These are phyloP conservation scores for Escovopsis sp. DNA, from an alignment of 2,329 filamentous ascomycete genomes.

Conservation along the genomic window DNA sequence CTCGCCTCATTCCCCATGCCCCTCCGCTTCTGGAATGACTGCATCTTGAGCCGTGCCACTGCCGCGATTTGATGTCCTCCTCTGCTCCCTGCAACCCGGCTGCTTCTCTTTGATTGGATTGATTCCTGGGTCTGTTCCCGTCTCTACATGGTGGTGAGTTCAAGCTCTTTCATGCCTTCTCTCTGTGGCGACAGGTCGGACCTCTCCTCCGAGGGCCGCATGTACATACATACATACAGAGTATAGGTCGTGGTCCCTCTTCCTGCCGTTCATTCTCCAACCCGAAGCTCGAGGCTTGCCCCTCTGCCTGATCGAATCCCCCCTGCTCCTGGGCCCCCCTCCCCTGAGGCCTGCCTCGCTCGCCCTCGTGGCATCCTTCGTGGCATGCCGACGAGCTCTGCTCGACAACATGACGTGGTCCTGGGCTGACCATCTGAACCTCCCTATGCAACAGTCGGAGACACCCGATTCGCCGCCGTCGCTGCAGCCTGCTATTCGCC, in stretches of 20 bases:
- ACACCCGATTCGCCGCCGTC: constrained; percentile 15
- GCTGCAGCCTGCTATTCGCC: constrained; percentile 12
- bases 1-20: too few species aligned
- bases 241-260: too few species aligned
- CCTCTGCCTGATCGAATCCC: constrained; percentile 4
- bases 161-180: constrained; percentile 1
- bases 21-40: too few species aligned
- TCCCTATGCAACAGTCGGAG: constrained; percentile 39
- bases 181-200: not conserved
- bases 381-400: constrained; percentile 9
- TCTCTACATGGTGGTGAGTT: constrained; percentile 11
- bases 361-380: constrained; percentile 1
- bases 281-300: not conserved
- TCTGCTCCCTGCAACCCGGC: too few species aligned
- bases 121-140: not conserved
- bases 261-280: not conserved
- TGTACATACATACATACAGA: too few species aligned
- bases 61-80: not conserved
- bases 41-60: too few species aligned
- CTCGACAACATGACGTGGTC: constrained; percentile 13
- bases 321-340: not conserved
- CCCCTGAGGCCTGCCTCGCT: not conserved
- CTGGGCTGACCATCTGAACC: constrained; percentile 18
- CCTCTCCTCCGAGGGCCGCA: not conserved
- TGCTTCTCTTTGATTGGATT: not conserved